These are phyloP conservation scores for Trichomonas tenax DNA, from an alignment of 208 protist genomes.

Conservation along the genomic window DNA sequence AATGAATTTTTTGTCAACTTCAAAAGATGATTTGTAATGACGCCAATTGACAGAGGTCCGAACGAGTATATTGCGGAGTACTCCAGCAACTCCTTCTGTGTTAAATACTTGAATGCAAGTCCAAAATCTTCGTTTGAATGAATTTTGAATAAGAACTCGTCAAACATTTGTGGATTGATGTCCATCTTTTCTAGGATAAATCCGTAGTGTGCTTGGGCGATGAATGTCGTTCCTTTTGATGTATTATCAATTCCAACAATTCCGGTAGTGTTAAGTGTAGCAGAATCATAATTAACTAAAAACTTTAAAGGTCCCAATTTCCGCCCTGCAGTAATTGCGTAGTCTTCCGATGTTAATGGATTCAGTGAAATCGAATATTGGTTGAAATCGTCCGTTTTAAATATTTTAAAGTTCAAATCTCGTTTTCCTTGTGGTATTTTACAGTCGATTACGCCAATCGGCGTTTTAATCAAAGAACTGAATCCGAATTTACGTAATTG, in stretches of 20 bases:
- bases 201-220: background rate
- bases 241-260: background rate
- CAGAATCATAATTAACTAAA: background rate
- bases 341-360: background rate
- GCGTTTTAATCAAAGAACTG: background rate
- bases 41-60: background rate
- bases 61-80: background rate
- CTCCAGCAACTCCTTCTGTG: background rate
- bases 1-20: background rate
- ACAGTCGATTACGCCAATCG: background rate
- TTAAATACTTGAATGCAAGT: background rate
- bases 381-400: background rate
- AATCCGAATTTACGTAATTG: background rate
- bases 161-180: background rate
- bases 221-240: background rate
- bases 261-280: background rate
- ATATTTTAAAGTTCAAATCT: background rate
- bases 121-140: background rate
- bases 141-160: background rate
- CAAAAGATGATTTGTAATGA: background rate
- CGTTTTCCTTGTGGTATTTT: background rate
- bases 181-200: background rate
- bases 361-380: background rate
- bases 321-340: background rate
- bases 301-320: background rate